Conservation (phyloP, 2,329 filamentous ascomycete genomes). For the Mollisia scopiformis region DNA sequence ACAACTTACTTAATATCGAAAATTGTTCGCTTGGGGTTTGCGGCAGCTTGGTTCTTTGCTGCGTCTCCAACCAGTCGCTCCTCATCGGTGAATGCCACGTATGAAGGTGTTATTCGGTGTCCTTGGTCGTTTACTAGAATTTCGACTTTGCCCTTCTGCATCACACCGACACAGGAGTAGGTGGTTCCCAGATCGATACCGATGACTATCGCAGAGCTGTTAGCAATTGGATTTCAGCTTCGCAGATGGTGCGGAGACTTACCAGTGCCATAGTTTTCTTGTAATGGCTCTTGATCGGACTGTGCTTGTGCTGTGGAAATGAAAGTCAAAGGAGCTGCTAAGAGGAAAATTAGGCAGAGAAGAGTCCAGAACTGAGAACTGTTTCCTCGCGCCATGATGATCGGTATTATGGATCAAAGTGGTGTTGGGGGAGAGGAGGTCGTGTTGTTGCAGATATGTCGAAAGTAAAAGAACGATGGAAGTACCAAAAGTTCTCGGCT, state of each 20-base stretch:
- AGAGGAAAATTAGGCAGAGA: slow-evolving; percentile 87
- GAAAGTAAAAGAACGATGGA: background rate
- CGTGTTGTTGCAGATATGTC: background rate
- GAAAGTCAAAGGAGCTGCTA: slow-evolving; percentile 86
- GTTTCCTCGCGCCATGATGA: slow-evolving; percentile 61
- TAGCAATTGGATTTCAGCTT: slow-evolving; percentile 9
- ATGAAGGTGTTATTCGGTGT: slow-evolving; percentile 94
- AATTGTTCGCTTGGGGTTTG: slow-evolving; percentile 77
- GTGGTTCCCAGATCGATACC: slow-evolving; percentile 96
- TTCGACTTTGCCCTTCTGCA: slow-evolving; percentile 93
- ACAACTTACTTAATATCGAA: slow-evolving; percentile 81
- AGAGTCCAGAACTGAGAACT: slow-evolving; percentile 78
- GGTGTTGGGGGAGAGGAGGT: slow-evolving; percentile 10
- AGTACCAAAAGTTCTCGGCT: background rate
- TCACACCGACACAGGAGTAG: slow-evolving; percentile 88
- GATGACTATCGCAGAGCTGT: slow-evolving; percentile 61
- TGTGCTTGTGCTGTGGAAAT: slow-evolving; percentile 73
- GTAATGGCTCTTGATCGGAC: slow-evolving; percentile 66
- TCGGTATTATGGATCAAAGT: slow-evolving; percentile 15
- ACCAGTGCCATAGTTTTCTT: slow-evolving; percentile 78
- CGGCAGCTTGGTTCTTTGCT: slow-evolving; percentile 91
- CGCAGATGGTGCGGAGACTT: slow-evolving; percentile 22
- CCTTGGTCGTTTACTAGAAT: slow-evolving; percentile 97
- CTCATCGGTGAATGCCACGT: slow-evolving; percentile 95
- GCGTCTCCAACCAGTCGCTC: slow-evolving; percentile 97